phyloP scores from a whole-genome alignment of 2,329 filamentous ascomycete genomes.

The Pezicula carpinea region DNA sequence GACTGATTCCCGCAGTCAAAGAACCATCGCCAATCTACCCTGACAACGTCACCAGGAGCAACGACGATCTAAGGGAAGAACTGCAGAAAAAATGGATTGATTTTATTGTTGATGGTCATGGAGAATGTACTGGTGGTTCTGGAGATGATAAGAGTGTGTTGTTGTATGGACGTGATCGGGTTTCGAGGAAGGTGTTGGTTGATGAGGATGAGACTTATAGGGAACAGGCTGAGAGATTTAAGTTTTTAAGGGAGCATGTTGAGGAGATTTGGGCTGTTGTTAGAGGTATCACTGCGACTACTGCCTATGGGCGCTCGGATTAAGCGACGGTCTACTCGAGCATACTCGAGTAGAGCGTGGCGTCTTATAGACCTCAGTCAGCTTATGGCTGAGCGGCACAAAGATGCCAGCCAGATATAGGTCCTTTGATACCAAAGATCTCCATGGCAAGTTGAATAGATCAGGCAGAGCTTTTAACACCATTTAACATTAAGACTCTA shows the following conservation, averaged over 20 bases:
- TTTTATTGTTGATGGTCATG: constrained; percentile 1
- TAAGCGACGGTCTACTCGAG: no score
- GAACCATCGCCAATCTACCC: no score
- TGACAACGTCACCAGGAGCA: neutral
- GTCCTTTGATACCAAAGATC: no score
- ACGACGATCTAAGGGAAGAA: neutral
- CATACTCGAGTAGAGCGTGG: no score
- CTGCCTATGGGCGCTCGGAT: no score
- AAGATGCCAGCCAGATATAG: no score
- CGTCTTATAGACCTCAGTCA: no score
- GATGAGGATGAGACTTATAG: neutral
- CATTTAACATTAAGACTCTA: no score
- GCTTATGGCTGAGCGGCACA: no score
- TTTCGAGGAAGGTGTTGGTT: neutral
- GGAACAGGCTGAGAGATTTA: neutral
- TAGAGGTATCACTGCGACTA: neutral
- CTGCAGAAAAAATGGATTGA: constrained; percentile 5
- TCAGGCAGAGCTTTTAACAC: no score
- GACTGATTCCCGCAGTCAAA: no score
- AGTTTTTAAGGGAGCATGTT: neutral
- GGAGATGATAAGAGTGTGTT: neutral
- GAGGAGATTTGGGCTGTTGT: neutral
- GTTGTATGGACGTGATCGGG: neutral
- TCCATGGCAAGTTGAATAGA: no score
- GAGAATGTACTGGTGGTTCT: neutral